A percentile compares a stretch with the other conserved stretches of the same genome.
Conservation (phyloP, 73 alveolate species). For the Symbiodinium pilosum region DNA sequence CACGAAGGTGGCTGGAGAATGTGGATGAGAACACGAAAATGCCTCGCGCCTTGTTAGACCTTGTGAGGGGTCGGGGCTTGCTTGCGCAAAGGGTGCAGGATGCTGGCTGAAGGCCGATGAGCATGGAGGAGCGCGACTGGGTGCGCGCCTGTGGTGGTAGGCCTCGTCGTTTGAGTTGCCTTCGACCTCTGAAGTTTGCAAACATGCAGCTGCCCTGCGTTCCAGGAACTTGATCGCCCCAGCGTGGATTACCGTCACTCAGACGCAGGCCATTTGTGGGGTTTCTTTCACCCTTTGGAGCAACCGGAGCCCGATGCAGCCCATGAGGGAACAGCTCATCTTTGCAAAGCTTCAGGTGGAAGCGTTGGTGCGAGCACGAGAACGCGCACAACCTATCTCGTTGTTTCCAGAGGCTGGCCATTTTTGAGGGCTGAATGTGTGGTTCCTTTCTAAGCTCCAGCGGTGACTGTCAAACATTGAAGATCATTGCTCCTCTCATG, state of each 20-base stretch:
- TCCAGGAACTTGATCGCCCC: conserved; percentile 70
- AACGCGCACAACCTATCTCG: conserved; percentile 34
- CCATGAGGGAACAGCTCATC: not conserved
- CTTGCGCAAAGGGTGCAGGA: not conserved
- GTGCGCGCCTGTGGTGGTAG: conserved; percentile 73
- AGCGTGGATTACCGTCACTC: conserved; percentile 83
- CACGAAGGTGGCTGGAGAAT: conserved; percentile 42
- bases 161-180: not conserved
- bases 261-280: conserved; percentile 35
- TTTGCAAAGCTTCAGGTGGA: conserved; percentile 29
- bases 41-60: not conserved
- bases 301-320: too few relatives aligned
- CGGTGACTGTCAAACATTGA: too few relatives aligned
- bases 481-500: not conserved
- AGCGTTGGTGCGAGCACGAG: conserved; percentile 60
- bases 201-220: too few relatives aligned
- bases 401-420: conserved; percentile 21
- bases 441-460: not conserved
- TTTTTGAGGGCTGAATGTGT: not conserved
- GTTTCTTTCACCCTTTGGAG: too few relatives aligned
- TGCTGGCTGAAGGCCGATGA: conserved; percentile 22
- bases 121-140: conserved; percentile 80
- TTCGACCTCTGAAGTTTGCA: too few relatives aligned
- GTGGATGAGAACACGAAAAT: conserved; percentile 88
- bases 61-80: not conserved